Percentiles rank a stretch among this genome's conserved stretches.
These are phyloP conservation scores for Pouteria glomerata DNA, from an alignment of 148 eudicot species.

Conservation along the genomic window DNA sequence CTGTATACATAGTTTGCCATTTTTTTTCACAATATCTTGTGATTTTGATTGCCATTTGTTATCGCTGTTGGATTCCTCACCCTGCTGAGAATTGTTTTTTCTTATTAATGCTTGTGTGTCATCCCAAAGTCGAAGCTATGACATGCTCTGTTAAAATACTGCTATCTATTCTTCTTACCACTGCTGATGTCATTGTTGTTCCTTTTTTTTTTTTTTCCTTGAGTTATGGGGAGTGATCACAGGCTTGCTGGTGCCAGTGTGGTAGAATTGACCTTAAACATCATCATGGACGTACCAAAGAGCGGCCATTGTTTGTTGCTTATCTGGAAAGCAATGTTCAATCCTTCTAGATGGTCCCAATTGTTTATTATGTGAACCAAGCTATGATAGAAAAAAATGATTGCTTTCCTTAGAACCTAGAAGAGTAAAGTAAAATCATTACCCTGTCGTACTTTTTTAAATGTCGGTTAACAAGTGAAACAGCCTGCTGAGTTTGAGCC, in stretches of 20 bases:
- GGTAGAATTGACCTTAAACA: background rate
- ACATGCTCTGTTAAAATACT: background rate
- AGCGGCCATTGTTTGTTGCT: background rate
- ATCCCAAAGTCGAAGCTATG: too few species aligned
- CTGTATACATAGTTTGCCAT: too few species aligned
- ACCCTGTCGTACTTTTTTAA: too few species aligned
- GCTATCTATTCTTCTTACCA: background rate
- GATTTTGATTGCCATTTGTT: too few species aligned
- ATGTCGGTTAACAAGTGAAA: background rate
- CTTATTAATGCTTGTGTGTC: too few species aligned
- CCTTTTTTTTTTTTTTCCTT: background rate
- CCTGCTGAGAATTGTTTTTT: too few species aligned
- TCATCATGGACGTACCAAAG: background rate
- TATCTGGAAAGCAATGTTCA: background rate
- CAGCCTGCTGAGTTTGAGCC: background rate
- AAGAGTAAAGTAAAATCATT: too few species aligned
- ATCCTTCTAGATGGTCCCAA: background rate
- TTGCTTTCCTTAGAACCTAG: background rate
- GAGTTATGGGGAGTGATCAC: background rate
- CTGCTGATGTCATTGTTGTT: background rate
- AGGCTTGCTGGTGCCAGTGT: background rate
- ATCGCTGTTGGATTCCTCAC: too few species aligned
- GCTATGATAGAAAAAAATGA: background rate
- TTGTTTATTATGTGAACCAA: background rate
- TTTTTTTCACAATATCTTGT: too few species aligned